Percentiles rank a stretch among this genome's conserved stretches.
phyloP scores from a whole-genome alignment of 768 basidiomycete species.

The Rubroboletus pulcherrimus region DNA sequence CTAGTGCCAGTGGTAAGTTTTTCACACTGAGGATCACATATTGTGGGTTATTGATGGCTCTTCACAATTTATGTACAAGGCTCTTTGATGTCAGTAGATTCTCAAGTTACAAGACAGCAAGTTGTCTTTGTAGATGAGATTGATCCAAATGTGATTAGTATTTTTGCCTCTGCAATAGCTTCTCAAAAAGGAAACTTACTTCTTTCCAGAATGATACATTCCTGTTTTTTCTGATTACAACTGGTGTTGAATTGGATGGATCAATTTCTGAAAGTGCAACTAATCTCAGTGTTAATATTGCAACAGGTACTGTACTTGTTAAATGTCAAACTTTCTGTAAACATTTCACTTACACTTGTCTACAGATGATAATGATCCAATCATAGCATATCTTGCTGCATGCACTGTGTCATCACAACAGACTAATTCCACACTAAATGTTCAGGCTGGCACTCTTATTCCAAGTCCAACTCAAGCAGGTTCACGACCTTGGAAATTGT shows the following conservation, averaged over 20 bases:
- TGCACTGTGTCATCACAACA: too few species aligned
- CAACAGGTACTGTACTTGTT: not conserved
- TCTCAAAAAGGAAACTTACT: not conserved
- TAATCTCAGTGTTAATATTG: not conserved
- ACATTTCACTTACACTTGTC: not conserved
- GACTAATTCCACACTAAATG: not conserved
- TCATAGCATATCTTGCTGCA: too few species aligned
- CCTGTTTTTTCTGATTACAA: slow-evolving; percentile 11
- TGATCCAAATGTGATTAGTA: not conserved
- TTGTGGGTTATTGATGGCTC: not conserved
- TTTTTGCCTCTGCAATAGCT: not conserved
- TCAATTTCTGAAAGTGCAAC: not conserved
- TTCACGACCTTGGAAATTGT: slow-evolving; percentile 7
- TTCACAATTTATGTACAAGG: not conserved
- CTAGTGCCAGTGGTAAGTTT: not conserved
- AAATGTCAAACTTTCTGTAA: too few species aligned
- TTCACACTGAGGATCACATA: not conserved
- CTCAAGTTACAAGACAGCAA: not conserved
- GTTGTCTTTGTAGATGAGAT: not conserved
- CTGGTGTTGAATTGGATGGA: slow-evolving; percentile 1
- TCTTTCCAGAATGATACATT: not conserved
- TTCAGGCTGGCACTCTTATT: not conserved
- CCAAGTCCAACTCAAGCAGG: not conserved
- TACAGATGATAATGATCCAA: not conserved
- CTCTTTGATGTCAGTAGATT: not conserved